A percentile compares a stretch with the other conserved stretches of the same genome.
These are phyloP conservation scores for Colletotrichum endophyticum DNA, from an alignment of 2,329 filamentous ascomycete species.

Conservation along the genomic window DNA sequence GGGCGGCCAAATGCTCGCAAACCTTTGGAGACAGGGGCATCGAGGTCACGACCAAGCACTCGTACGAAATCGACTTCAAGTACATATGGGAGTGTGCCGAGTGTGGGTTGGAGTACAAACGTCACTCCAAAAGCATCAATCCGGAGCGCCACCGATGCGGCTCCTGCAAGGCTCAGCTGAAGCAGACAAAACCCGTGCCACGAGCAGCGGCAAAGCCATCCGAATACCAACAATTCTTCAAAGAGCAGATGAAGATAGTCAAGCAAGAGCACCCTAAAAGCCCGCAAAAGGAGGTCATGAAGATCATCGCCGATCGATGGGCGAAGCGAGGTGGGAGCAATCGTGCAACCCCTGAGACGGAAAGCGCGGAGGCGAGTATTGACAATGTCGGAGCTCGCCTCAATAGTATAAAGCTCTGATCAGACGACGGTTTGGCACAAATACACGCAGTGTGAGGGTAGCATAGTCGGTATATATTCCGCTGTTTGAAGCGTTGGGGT, in stretches of 20 bases:
- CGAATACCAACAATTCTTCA: constrained; percentile 62
- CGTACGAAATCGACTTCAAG: constrained; percentile 89
- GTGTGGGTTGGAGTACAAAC: constrained; percentile 76
- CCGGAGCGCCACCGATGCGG: constrained; percentile 75
- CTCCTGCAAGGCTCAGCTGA: constrained; percentile 70
- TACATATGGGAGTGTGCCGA: constrained; percentile 81
- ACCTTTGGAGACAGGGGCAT: constrained; percentile 69
- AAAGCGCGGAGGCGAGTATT: neutral
- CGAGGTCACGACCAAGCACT: constrained; percentile 87
- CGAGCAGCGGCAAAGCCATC: constrained; percentile 43
- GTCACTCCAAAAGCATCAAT: constrained; percentile 88
- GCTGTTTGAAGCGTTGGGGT: neutral
- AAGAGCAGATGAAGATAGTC: constrained; percentile 69
- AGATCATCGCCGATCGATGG: constrained; percentile 68
- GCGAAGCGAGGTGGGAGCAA: constrained; percentile 48
- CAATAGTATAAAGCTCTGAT: neutral
- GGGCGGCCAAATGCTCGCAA: constrained; percentile 61
- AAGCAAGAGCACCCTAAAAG: constrained; percentile 60
- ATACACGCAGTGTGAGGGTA: neutral
- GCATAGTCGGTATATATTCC: neutral
- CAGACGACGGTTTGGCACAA: neutral
- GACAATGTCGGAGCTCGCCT: neutral
- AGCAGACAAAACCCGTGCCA: constrained; percentile 82
- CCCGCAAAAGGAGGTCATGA: constrained; percentile 73
- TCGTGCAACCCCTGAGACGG: constrained; percentile 17